Percentiles rank a stretch among this genome's conserved stretches.
phyloP scores from a whole-genome alignment of 768 basidiomycete genomes.

The Termitomyces sp. region DNA sequence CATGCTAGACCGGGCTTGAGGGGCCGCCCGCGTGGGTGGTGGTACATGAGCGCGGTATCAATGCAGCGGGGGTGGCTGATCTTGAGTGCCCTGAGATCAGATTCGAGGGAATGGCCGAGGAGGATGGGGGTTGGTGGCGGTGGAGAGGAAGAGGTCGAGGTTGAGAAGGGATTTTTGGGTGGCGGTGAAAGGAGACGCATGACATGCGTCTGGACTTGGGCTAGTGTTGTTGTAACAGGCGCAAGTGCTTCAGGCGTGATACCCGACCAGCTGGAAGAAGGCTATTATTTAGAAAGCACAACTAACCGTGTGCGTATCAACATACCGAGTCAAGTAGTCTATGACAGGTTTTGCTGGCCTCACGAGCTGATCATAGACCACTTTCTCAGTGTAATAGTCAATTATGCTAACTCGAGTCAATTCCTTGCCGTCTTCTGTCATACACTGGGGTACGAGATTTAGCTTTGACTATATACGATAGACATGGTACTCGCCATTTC shows the following conservation, averaged over 20 bases:
- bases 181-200: slow-evolving; percentile 54
- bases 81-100: slow-evolving; percentile 85
- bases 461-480: not conserved
- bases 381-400: slow-evolving; percentile 63
- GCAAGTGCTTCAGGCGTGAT: slow-evolving; percentile 74
- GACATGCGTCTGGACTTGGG: slow-evolving; percentile 70
- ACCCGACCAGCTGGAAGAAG: slow-evolving; percentile 72
- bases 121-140: slow-evolving; percentile 65
- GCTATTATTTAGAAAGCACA: not conserved
- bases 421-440: slow-evolving; percentile 87
- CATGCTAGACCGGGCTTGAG: slow-evolving; percentile 96
- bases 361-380: slow-evolving; percentile 86
- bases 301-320: not conserved
- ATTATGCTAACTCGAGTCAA: slow-evolving; percentile 82
- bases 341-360: slow-evolving; percentile 78
- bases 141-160: slow-evolving; percentile 16
- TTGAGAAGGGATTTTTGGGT: slow-evolving; percentile 38
- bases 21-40: slow-evolving; percentile 90
- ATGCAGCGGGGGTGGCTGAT: slow-evolving; percentile 83
- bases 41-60: slow-evolving; percentile 86
- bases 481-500: slow-evolving; percentile 72
- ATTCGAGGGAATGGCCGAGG: slow-evolving; percentile 93
- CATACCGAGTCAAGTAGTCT: slow-evolving; percentile 90
- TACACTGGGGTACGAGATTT: slow-evolving; percentile 45
- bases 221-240: slow-evolving; percentile 69